Evolutionary conservation across 2,329 filamentous ascomycete species (phyloP), one percentile per base, ranked within the genome.

Genomic region (Neofusicoccum umdonicola): DNA sequence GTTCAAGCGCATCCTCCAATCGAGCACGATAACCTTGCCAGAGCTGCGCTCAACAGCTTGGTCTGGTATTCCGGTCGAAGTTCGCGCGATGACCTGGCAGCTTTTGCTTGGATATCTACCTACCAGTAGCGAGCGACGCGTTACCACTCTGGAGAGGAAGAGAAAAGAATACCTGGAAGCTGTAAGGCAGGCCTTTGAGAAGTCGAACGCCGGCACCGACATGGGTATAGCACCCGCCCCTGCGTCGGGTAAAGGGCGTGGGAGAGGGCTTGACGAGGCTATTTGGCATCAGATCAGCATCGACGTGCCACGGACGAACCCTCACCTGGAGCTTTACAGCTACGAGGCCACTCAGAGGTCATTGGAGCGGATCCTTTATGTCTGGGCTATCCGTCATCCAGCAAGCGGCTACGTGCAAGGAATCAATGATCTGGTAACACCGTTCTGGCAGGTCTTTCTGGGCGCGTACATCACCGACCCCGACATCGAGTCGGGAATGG

Each of bases 271-370:
- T 17, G 96, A 99, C 71, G 95, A 99, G 80, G 90, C 92, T n/a
- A 88, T 99, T 66, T 99, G 95, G 95, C 95, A 99, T 80, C 95
- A 99, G 75, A 98, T 99, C 79, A 97, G 93, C 78, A 99, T 99
- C 73, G 95, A 99, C 74, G 92, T 98, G 22, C 95, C 95, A 2
- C 88, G 95, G 58, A 99, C 95, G 3, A 98, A 97, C 74, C 95
- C 95, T 11, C 95, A 98, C 77, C 89, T 99, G 62, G 91, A 96
- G 70, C 84, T 99, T 0, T 99, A 99, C 79, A 87, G 92, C 69
- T 98, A 97, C 74, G 94, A 98, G 78, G 94, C 94, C 4, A 99
- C 96, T 0, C 95, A 99, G 76, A 84, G 93, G 63, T 97, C 93
- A 0, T 81, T 99, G 13, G 96, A 99, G 78, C 88, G 94, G 56